phyloP scores from a whole-genome alignment of 257 asterid genomes.

The Plantago elongata region DNA sequence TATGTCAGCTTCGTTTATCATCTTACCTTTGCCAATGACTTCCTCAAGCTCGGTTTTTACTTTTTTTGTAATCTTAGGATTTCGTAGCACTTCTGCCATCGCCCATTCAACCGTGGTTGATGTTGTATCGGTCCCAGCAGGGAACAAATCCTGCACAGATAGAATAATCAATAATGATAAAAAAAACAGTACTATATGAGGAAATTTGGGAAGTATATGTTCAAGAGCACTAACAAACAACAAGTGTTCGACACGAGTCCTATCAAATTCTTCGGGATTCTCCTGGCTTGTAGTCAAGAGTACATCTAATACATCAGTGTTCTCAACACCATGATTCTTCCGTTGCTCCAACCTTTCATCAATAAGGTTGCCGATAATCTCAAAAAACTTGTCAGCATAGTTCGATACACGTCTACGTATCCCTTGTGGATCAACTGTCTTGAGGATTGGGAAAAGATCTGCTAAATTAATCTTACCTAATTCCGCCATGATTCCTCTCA shows the following conservation, averaged over 20 bases:
- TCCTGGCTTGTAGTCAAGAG: not conserved
- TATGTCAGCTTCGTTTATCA: not conserved
- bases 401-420: not conserved
- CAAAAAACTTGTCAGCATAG: not conserved
- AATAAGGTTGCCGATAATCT: not conserved
- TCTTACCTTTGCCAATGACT: not conserved
- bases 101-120: slow-evolving; percentile 9
- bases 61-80: not conserved
- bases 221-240: not conserved
- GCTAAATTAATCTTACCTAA: not conserved
- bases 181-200: not conserved
- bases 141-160: slow-evolving; percentile 14
- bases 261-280: slow-evolving; percentile 5
- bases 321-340: not conserved
- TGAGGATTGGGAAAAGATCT: not conserved
- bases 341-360: slow-evolving; percentile 3
- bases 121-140: slow-evolving; percentile 4
- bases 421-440: not conserved
- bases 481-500: not conserved
- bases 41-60: not conserved
- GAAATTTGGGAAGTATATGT: not conserved
- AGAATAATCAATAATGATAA: not conserved
- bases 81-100: not conserved
- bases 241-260: slow-evolving; percentile 4
- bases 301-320: slow-evolving; percentile 5